A percentile compares a stretch with the other conserved stretches of the same genome.
Conservation (phyloP, 2,329 filamentous ascomycete species). For the Colletotrichum truncatum region DNA sequence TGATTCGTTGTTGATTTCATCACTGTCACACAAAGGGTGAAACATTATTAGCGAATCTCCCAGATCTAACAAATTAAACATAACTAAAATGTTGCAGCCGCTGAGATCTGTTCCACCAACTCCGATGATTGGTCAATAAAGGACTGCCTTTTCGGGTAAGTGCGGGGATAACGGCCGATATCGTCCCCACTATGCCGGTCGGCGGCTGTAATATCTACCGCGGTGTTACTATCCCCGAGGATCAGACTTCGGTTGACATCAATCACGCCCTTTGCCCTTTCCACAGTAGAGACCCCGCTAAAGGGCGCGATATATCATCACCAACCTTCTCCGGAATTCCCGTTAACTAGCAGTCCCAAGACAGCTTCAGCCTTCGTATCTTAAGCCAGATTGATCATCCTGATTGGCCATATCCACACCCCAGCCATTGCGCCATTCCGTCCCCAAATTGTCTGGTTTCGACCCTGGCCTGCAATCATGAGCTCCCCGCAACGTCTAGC, state of each 20-base stretch:
- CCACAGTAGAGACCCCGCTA: not conserved
- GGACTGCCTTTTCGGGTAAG: not conserved
- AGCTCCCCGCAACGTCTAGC: slow-evolving; percentile 33
- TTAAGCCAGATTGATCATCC: not conserved
- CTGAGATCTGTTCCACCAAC: not conserved
- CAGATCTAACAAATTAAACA: not conserved
- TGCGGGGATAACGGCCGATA: slow-evolving; percentile 19
- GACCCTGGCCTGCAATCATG: not conserved
- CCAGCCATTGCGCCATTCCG: not conserved
- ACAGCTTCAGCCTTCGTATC: accelerated
- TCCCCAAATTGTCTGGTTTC: not conserved
- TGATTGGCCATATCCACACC: not conserved
- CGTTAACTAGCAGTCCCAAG: not conserved
- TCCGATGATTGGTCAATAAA: not conserved
- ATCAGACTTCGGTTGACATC: not conserved
- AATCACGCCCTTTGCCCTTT: not conserved
- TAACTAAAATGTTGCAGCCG: too few relatives aligned
- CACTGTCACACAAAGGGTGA: not conserved
- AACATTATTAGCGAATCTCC: not conserved
- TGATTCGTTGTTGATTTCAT: too few relatives aligned
- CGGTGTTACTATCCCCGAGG: not conserved
- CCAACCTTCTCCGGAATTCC: not conserved
- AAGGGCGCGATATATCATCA: not conserved
- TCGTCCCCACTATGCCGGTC: not conserved
- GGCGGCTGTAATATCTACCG: not conserved